Conservation (phyloP, 805 yeast species). For the Yamadazyma insecticola region DNA sequence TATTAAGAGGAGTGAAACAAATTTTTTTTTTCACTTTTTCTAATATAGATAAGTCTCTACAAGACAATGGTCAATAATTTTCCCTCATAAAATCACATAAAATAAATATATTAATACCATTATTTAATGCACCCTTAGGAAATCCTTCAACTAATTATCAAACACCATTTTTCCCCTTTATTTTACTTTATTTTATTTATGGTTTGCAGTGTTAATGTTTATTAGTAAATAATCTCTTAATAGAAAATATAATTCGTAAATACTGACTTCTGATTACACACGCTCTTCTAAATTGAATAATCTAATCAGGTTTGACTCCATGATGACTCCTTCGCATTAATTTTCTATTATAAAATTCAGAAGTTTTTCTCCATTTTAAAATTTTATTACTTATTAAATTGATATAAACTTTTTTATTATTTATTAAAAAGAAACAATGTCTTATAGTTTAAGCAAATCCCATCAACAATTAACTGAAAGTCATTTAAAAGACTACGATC, state of each 20-base stretch:
- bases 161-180: neutral
- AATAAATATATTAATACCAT: neutral
- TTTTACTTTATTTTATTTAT: no score
- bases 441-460: constrained; percentile 45
- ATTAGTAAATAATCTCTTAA: no score
- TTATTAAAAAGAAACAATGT: constrained; percentile 16
- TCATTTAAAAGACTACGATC: constrained; percentile 65
- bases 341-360: neutral
- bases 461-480: constrained; percentile 55
- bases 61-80: neutral
- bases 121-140: neutral
- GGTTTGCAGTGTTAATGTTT: no score
- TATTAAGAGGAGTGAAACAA: constrained; percentile 11
- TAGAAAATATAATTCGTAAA: no score
- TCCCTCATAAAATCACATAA: neutral
- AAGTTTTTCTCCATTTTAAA: constrained; percentile 1
- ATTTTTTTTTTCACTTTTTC: no score
- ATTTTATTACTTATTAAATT: constrained; percentile 1
- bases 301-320: no score
- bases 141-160: neutral
- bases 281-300: no score
- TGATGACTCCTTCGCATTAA: no score
- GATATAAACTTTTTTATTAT: constrained; percentile 2
- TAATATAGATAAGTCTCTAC: neutral
- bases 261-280: no score